Conservation (phyloP, 176 grass and related monocot species). For the Carex parvula region DNA sequence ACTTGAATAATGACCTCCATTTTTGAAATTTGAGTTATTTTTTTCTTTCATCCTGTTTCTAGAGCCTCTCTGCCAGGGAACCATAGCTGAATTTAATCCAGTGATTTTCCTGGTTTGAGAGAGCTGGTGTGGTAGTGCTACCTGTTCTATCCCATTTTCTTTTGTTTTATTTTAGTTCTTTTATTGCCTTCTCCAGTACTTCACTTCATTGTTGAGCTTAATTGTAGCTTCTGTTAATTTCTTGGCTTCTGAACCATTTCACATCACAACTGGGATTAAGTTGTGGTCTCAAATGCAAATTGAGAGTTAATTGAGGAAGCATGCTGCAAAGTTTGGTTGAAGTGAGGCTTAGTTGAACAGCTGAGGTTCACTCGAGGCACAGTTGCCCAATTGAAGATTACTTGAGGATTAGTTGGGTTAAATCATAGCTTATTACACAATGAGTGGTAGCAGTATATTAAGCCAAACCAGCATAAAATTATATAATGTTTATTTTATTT, state of each 20-base stretch:
- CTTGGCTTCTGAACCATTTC: neutral
- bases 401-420: neutral
- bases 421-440: neutral
- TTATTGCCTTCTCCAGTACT: neutral
- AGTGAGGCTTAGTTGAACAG: neutral
- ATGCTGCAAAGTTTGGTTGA: neutral
- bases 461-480: slow-evolving; percentile 13
- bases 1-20: slow-evolving; percentile 13
- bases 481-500: slow-evolving; percentile 6
- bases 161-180: neutral
- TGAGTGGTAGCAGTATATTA: neutral
- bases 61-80: neutral
- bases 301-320: neutral
- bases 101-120: neutral
- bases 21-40: slow-evolving; percentile 14
- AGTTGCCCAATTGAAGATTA: neutral
- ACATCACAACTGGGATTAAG: neutral
- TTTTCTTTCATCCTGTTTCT: slow-evolving; percentile 18
- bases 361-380: neutral
- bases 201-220: neutral
- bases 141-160: neutral
- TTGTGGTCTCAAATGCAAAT: neutral
- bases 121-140: neutral
- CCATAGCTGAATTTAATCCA: neutral
- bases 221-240: neutral